Percentiles rank a stretch among this genome's conserved stretches.
Evolutionary conservation across 2,329 filamentous ascomycete genomes (phyloP).

Genomic region (Aschersonia sp.): DNA sequence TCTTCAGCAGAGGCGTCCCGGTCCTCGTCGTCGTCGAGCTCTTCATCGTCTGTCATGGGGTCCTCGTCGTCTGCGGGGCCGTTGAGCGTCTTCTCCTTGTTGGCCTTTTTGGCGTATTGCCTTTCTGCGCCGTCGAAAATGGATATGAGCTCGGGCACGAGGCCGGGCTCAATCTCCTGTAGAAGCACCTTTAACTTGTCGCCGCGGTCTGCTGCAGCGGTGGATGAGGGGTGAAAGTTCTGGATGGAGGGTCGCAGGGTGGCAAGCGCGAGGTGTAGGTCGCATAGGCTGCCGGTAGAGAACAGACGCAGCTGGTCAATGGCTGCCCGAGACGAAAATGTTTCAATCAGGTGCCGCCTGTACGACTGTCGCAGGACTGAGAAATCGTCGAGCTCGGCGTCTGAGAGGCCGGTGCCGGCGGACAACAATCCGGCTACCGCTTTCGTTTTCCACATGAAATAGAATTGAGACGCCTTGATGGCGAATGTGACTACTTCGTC

Average conservation of each 20-base stretch:
- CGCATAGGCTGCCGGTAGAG: constrained; percentile 63
- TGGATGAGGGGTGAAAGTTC: constrained; percentile 16
- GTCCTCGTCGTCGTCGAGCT: constrained; percentile 35
- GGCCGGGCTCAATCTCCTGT: constrained; percentile 49
- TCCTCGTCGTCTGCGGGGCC: constrained; percentile 59
- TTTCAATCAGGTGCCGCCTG: constrained; percentile 48
- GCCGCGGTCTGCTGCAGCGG: constrained; percentile 8
- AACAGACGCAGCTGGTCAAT: constrained; percentile 68
- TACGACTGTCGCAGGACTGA: constrained; percentile 40
- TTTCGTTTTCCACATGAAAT: constrained; percentile 88
- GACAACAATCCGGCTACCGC: constrained; percentile 39
- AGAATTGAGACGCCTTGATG: constrained; percentile 66
- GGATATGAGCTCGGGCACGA: constrained; percentile 54
- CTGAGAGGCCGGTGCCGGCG: constrained; percentile 38
- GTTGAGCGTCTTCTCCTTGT: constrained; percentile 40
- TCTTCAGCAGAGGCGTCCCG: constrained; percentile 40
- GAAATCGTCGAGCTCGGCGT: constrained; percentile 45
- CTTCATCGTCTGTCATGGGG: constrained; percentile 48
- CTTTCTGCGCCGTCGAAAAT: constrained; percentile 69
- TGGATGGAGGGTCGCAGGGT: constrained; percentile 46
- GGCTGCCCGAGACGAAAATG: constrained; percentile 50
- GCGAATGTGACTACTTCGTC: constrained; percentile 64
- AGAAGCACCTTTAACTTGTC: constrained; percentile 32
- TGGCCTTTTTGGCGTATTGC: constrained; percentile 56
- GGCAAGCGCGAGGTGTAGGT: constrained; percentile 68